Evolutionary conservation across 2,329 filamentous ascomycete species (phyloP), one percentile per base, ranked within the genome.

Genomic region (Intubia oerlemansii): DNA sequence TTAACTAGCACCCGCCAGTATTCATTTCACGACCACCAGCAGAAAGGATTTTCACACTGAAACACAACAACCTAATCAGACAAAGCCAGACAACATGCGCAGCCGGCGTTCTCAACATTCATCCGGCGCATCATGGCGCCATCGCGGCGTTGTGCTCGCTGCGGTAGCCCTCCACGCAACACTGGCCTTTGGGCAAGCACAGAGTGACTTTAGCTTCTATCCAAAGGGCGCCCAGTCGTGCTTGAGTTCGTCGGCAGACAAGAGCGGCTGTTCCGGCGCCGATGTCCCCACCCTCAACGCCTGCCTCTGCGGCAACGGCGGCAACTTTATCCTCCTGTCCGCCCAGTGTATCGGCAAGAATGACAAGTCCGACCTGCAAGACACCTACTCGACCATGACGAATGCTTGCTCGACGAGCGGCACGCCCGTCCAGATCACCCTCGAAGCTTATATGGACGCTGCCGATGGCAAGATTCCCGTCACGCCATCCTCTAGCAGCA

Each of bases 231-330:
- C 56, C 3, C 55, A 56, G 32, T 6, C 39, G 7, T 66, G 62
- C 33, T 45, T 66, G 2, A 42, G 50, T 36, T 27, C 46, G 11
- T 47, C 58, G 5, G 50, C 57, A 17, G 39, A 46, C 26, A 18
- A 33, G 13, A 53, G 51, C 11, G 38, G 42, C 5, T 66, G 62
- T 43, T 43, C 44, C 5, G 53, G 53, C 12, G 39, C 41, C 13
- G 51, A 50, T 1, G 46, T 49, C 3, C 25, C 39, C 0, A 43
- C 50, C 17, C 45, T 62, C 35, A 65, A 66, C 37, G 29, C 40
- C 3, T 66, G 62, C 30, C 47, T 65, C 2, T 66, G 62, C 40
- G 41, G 42, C 35, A 62, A 65, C 36, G 44, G 48, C 18, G 54
- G 54, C 31, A 46, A 53, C 36, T 66, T 65, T 41, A 45, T 65